Percentiles rank a stretch among this genome's conserved stretches.
These are phyloP conservation scores for Podospora comata DNA, from an alignment of 495 filamentous ascomycete species.

Conservation along the genomic window DNA sequence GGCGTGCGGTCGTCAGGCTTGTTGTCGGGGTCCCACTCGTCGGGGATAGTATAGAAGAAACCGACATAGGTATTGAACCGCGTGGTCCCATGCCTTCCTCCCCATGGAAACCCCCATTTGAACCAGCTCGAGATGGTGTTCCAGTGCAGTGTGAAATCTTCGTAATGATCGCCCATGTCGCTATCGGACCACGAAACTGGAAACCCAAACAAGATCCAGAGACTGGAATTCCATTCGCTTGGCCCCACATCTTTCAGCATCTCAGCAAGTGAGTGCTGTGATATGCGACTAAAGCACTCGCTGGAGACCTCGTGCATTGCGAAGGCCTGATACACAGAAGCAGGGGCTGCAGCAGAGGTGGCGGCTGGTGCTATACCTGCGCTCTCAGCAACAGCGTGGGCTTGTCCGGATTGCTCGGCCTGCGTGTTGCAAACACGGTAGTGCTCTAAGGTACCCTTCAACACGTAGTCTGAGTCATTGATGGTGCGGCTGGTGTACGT, in stretches of 20 bases:
- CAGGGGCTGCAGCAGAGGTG: neutral
- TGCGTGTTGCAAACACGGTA: constrained; percentile 3
- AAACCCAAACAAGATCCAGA: constrained; percentile 28
- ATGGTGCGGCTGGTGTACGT: constrained; percentile 38
- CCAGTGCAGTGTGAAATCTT: constrained; percentile 22
- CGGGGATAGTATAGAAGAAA: constrained; percentile 46
- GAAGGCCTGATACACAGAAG: neutral
- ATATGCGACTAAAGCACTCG: neutral
- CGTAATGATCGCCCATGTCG: constrained; percentile 37
- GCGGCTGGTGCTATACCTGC: neutral
- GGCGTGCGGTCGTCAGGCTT: constrained; percentile 16
- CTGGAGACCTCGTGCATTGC: neutral
- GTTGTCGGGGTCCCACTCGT: constrained; percentile 33
- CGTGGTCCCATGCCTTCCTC: neutral
- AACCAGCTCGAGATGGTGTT: neutral
- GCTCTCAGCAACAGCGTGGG: neutral
- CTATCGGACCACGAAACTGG: constrained; percentile 40
- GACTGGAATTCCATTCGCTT: neutral
- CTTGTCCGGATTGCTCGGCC: neutral
- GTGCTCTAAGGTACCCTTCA: constrained; percentile 22
- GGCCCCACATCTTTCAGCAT: neutral
- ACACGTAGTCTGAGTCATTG: constrained; percentile 40
- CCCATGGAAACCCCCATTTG: neutral
- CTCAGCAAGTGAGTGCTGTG: neutral
- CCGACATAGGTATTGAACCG: constrained; percentile 29